Base-by-base conservation (phyloP, 495 filamentous ascomycete species). In the Penicillium longicatenatum region DNA sequence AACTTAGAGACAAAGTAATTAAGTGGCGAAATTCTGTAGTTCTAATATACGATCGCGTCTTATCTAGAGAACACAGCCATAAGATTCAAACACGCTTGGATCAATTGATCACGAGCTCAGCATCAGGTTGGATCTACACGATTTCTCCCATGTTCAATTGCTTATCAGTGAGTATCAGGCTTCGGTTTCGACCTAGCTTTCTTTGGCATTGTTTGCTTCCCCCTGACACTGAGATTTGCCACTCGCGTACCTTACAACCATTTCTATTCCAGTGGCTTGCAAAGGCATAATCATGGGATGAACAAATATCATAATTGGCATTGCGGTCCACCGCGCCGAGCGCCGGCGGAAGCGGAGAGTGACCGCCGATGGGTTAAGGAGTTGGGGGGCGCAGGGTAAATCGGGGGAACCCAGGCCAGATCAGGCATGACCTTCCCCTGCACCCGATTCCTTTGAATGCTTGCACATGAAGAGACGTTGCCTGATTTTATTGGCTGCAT, bases 281-380 rank as follows among this genome's bases (percentile, higher is more conserved):
- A 35, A 1, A 4, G 4, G 37, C 16, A 16, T 16, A 14, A 37
- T 39, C 37, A 39, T 16, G 16, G 14, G 14, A n/a, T 39, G 37
- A n/a, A 16, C 37, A 39, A 14, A 16, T 39, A 39, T 39, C 37
- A 39, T 16, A 14, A 3, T 12, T 39, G n/a, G 37, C 37, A 39
- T 39, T 16, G 16, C 43, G 43, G 43, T 24, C 43, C 43, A 46
- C 17, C 10, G 43, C 24, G 4, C 52, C 52, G 52, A 46, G 22
- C 20, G 30, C 54, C 54, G 37, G 37, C 37, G 37, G 37, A 39
- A 39, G 56, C 56, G 49, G 56, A 52, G 43, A 37, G 43, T 41
- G 42, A 50, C 33, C 16, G 43, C 56, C 56, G 56, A 41, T 43
- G 46, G 46, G 12, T 31, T 11, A 39, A 39, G 37, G 16, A 16